Evolutionary conservation across 108 stramenopile genomes (phyloP), one percentile per base, ranked within the genome.

Genomic region (Nannochloropsis oceanica): DNA sequence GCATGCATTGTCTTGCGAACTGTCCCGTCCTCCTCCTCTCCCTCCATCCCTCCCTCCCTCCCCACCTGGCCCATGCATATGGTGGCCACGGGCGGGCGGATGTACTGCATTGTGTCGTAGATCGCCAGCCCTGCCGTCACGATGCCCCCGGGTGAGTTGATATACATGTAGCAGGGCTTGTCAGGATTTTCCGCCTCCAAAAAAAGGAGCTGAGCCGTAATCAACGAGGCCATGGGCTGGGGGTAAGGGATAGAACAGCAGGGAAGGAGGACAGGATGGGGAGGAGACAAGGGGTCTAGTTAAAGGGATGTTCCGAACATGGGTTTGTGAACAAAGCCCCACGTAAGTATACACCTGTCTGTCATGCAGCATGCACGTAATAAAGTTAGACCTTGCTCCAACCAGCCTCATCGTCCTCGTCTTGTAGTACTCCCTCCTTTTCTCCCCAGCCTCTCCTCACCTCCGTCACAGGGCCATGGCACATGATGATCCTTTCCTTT

Each of bases 81-180:
- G 27, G 97, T 98, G 85, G 94, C 93, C 14, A 96, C 93, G 42
- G 93, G 91, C 0, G 95, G 94, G 13, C 92, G 93, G 87, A 97
- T 93, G 92, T 96, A 97, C 89, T 96, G 97, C 97, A 97, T 96
- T 22, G 96, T 97, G 91, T 97, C 96, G 87, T 97, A 97, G 81
- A 89, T 89, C 44, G 89, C 86, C 8, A 86, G 84, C 0, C 96
- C 96, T 0, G 96, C 95, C 43, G 96, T 96, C 11, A 97, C 95
- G 73, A 93, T 83, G 14, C 96, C 96, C 2, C 96, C 96, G 12
- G 96, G 96, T 24, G 91, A 92, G 88, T 97, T 97, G 83, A 97
- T 95, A 90, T 97, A 97, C 94, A 96, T 95, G 93, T 92, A 94
- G 44, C 96, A 89, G 20, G 95, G 94, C 79, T 92, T 93, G 14